phyloP scores from a whole-genome alignment of 169 alveolate genomes.

The Eimeria brunetti region DNA sequence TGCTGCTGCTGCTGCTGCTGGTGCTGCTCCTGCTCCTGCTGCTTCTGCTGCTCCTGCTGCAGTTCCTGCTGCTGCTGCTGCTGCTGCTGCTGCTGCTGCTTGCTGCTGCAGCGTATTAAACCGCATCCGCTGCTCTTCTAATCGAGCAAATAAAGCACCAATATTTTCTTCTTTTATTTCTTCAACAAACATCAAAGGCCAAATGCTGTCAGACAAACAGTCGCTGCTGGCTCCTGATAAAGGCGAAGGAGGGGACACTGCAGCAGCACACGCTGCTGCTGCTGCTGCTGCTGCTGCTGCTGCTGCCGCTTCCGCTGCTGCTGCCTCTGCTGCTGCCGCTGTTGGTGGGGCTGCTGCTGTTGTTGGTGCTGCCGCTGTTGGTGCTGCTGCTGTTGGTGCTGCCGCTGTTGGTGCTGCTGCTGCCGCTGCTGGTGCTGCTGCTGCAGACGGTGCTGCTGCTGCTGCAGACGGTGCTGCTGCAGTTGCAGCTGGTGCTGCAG shows the following conservation, averaged over 20 bases:
- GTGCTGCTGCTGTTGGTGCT: not conserved
- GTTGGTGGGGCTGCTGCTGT: too few species aligned
- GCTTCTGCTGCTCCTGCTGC: constrained; percentile 17
- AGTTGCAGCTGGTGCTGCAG: too few species aligned
- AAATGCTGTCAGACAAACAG: not conserved
- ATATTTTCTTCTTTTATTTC: not conserved
- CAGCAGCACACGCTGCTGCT: constrained; percentile 8
- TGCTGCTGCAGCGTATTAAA: constrained; percentile 51
- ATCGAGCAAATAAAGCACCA: not conserved
- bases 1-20: too few species aligned
- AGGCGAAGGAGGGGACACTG: not conserved
- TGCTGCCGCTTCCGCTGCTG: not conserved
- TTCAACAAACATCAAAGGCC: constrained; percentile 47
- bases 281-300: not conserved
- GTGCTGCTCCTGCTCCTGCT: too few species aligned
- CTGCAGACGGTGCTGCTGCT: too few species aligned
- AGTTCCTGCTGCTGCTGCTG: constrained; percentile 2
- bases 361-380: not conserved
- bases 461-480: too few species aligned
- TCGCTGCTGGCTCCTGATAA: not conserved
- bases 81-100: constrained; percentile 19
- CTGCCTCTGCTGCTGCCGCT: not conserved
- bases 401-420: not conserved
- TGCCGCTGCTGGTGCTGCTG: not conserved
- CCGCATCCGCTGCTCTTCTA: constrained; percentile 63